phyloP scores from a whole-genome alignment of 2,329 filamentous ascomycete genomes.

The Rhynchosporium agropyri region DNA sequence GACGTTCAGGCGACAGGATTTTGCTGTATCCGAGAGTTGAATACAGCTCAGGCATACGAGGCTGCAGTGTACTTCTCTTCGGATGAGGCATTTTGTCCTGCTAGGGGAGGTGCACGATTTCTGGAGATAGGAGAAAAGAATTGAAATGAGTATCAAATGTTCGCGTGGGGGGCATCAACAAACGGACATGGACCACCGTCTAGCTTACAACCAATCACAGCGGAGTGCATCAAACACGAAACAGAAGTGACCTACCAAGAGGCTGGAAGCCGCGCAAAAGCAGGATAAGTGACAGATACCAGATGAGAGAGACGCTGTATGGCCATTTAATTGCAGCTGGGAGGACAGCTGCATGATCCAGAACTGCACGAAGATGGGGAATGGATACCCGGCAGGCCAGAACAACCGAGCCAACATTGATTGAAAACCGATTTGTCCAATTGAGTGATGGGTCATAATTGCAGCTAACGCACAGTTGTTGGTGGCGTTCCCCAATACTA shows the following conservation, averaged over 20 bases:
- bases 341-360: neutral
- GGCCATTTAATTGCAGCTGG: neutral
- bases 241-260: neutral
- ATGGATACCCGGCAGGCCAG: no score
- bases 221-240: neutral
- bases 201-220: neutral
- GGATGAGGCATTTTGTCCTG: neutral
- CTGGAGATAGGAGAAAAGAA: neutral
- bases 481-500: neutral
- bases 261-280: no score
- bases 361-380: neutral
- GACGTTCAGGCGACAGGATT: neutral
- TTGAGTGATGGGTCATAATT: neutral
- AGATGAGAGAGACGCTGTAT: no score
- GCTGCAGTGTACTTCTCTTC: neutral
- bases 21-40: slow-evolving; percentile 6
- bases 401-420: no score
- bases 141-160: neutral
- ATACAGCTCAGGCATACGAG: neutral
- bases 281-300: no score
- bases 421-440: neutral
- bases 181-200: neutral
- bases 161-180: neutral
- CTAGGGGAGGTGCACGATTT: neutral
- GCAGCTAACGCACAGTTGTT: neutral